Evolutionary conservation across 495 filamentous ascomycete species (phyloP).

Genomic region (Pseudevernia furfuracea): DNA sequence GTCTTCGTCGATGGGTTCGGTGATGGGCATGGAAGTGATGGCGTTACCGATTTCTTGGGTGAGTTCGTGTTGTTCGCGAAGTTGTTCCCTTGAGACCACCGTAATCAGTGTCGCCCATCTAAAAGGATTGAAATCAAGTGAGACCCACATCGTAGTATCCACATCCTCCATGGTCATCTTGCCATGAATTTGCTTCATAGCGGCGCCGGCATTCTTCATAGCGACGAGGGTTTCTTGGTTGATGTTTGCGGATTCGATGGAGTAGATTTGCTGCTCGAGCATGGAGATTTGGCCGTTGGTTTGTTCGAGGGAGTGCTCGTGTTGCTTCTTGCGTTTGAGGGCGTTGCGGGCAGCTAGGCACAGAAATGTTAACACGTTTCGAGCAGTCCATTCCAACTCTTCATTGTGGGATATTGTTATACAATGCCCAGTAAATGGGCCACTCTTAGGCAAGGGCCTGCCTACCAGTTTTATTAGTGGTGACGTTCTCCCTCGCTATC

Average conservation of each 20-base stretch:
- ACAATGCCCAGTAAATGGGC: neutral
- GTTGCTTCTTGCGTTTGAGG: conserved; percentile 88
- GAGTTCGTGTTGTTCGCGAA: conserved; percentile 85
- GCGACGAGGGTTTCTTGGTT: conserved; percentile 93
- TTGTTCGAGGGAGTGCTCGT: conserved; percentile 83
- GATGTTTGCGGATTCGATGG: conserved; percentile 96
- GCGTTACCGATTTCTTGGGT: conserved; percentile 85
- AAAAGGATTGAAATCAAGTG: neutral
- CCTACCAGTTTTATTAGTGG: conserved; percentile 83
- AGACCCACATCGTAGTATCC: conserved; percentile 84
- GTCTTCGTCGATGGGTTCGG: conserved; percentile 71
- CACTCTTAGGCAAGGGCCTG: conserved; percentile 17
- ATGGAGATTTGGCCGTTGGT: conserved; percentile 83
- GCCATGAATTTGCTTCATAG: conserved; percentile 88
- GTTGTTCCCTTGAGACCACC: conserved; percentile 67
- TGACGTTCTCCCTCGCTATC: conserved; percentile 83
- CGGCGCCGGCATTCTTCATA: conserved; percentile 80
- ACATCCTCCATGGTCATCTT: conserved; percentile 87
- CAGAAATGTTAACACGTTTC: neutral
- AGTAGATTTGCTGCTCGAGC: conserved; percentile 90
- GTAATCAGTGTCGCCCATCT: conserved; percentile 11
- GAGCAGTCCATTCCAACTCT: neutral
- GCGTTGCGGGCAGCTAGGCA: conserved; percentile 77
- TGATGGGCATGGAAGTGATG: conserved; percentile 64
- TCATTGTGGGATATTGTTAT: neutral